Conservation (phyloP, 2,329 filamentous ascomycete genomes). For the Harringtonia aguacate region DNA sequence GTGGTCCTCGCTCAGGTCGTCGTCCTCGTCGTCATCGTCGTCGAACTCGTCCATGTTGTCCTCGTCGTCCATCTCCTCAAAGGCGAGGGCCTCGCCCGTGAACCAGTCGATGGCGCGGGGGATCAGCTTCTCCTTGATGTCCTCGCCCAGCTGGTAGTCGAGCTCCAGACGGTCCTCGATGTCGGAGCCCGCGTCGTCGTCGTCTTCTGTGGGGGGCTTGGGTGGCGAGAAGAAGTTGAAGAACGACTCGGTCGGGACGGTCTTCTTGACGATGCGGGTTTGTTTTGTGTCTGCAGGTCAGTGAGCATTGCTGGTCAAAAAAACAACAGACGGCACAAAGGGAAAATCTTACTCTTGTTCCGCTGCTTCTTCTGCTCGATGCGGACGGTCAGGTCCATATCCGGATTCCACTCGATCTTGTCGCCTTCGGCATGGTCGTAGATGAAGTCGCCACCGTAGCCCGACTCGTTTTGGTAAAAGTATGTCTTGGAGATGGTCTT, state of each 20-base stretch:
- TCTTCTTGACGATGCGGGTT: slow-evolving; percentile 97
- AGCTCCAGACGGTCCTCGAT: slow-evolving; percentile 97
- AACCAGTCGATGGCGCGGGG: slow-evolving; percentile 99
- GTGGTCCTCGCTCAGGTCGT: slow-evolving; percentile 74
- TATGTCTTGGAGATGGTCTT: slow-evolving; percentile 97
- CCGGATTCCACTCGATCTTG: slow-evolving; percentile 93
- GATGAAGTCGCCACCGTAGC: slow-evolving; percentile 98
- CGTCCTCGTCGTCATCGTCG: slow-evolving; percentile 88
- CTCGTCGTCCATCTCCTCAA: slow-evolving; percentile 80
- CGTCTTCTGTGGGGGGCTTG: slow-evolving; percentile 66
- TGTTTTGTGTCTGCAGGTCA: slow-evolving; percentile 78
- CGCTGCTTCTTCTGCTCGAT: slow-evolving; percentile 99
- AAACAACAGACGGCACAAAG: not conserved
- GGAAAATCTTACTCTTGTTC: slow-evolving; percentile 74
- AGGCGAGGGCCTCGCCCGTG: slow-evolving; percentile 93
- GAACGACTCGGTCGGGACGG: slow-evolving; percentile 96
- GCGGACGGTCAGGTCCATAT: slow-evolving; percentile 86
- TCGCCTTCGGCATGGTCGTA: slow-evolving; percentile 98
- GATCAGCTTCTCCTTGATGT: slow-evolving; percentile 99
- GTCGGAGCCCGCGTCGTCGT: slow-evolving; percentile 69
- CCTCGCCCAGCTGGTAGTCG: slow-evolving; percentile 96
- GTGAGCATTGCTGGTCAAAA: not conserved
- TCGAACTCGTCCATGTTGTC: slow-evolving; percentile 75
- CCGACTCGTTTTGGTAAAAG: slow-evolving; percentile 97
- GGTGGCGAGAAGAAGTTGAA: slow-evolving; percentile 99